Conservation (phyloP, 169 alveolate genomes). For the Fabrea salina region DNA sequence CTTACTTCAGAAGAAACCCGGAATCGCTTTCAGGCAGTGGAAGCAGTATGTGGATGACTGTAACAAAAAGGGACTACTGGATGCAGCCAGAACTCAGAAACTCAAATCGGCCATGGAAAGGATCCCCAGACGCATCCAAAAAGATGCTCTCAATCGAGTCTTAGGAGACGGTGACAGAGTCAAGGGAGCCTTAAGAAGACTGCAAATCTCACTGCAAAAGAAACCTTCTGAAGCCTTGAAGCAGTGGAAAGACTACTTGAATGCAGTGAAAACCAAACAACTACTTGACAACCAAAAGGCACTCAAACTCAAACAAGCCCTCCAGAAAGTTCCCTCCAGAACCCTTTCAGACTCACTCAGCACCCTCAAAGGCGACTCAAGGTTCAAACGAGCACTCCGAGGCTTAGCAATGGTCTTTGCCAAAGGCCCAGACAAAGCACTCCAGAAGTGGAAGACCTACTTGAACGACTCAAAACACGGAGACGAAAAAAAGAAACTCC, state of each 20-base stretch:
- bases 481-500: too few species aligned
- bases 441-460: not conserved
- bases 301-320: conserved; percentile 19
- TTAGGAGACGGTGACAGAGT: conserved; percentile 25
- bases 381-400: not conserved
- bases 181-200: conserved; percentile 15
- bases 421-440: not conserved
- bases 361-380: not conserved
- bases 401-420: not conserved
- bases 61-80: not conserved
- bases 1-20: not conserved
- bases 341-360: not conserved
- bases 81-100: conserved; percentile 18
- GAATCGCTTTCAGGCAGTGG: conserved; percentile 2
- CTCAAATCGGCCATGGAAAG: not conserved
- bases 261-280: not conserved
- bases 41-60: not conserved
- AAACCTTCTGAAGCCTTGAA: conserved; percentile 20
- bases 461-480: too few species aligned
- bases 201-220: not conserved
- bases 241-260: conserved; percentile 1
- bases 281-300: conserved; percentile 1
- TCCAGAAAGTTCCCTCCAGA: not conserved
- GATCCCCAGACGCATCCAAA: conserved; percentile 4
- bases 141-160: not conserved